Percentiles rank a stretch among this genome's conserved stretches.
These are phyloP conservation scores for Calonectria hawksworthii DNA, from an alignment of 2,329 filamentous ascomycete genomes.

Conservation along the genomic window DNA sequence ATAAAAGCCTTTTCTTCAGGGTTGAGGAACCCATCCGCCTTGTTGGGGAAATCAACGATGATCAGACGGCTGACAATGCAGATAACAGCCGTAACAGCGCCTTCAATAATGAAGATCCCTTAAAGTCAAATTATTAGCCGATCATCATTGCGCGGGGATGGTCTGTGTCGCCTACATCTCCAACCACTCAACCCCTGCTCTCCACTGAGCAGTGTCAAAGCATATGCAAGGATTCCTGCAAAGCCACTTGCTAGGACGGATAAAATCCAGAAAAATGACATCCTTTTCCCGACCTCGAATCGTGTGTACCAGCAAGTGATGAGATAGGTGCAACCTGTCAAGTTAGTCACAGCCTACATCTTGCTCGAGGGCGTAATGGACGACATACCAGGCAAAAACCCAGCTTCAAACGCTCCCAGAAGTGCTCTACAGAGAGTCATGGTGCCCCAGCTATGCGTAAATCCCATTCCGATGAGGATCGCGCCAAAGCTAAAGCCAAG, in stretches of 20 bases:
- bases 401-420: slow-evolving; percentile 21
- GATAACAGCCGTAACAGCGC: slow-evolving; percentile 16
- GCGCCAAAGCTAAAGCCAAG: slow-evolving; percentile 14
- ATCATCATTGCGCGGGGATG: not conserved
- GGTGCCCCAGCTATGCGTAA: slow-evolving; percentile 15
- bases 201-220: slow-evolving; percentile 11
- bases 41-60: slow-evolving; percentile 27
- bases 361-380: fast-evolving
- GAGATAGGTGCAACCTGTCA: slow-evolving; percentile 13
- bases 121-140: not conserved
- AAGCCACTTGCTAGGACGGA: slow-evolving; percentile 9
- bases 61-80: slow-evolving; percentile 10
- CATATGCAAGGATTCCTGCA: slow-evolving; percentile 21
- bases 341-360: not conserved
- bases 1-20: slow-evolving; percentile 14
- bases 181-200: slow-evolving; percentile 11
- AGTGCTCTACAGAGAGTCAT: slow-evolving; percentile 20
- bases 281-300: slow-evolving; percentile 14
- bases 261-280: slow-evolving; percentile 17
- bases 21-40: slow-evolving; percentile 18
- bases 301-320: slow-evolving; percentile 22
- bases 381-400: slow-evolving; percentile 25
- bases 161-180: slow-evolving; percentile 10
- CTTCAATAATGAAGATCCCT: slow-evolving; percentile 32
- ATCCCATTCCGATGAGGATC: slow-evolving; percentile 24